phyloP scores from a whole-genome alignment of 805 yeast genomes.

The Nakazawaea siamensis region DNA sequence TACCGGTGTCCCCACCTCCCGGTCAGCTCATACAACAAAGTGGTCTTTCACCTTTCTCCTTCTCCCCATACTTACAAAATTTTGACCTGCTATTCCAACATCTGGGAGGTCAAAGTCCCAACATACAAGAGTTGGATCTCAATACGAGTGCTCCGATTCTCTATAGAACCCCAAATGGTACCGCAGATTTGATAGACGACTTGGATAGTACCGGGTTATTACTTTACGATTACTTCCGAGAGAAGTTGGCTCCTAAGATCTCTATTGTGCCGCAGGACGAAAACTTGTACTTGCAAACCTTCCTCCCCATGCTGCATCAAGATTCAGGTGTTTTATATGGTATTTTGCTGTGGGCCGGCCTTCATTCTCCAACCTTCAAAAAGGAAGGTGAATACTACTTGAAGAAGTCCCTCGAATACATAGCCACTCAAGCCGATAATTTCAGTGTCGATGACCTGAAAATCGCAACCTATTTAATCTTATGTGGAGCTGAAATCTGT shows the following conservation, averaged over 20 bases:
- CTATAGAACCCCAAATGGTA: slow-evolving; percentile 22
- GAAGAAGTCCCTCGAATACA: slow-evolving; percentile 29
- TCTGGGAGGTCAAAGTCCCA: background rate
- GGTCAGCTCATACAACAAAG: no score
- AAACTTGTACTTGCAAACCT: slow-evolving; percentile 42
- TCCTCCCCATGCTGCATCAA: slow-evolving; percentile 45
- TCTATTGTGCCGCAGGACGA: slow-evolving; percentile 43
- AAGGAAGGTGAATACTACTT: slow-evolving; percentile 36
- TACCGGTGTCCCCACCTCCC: no score
- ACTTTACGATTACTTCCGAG: slow-evolving; percentile 41
- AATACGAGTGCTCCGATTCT: no score
- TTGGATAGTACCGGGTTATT: slow-evolving; percentile 27
- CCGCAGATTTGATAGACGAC: slow-evolving; percentile 18
- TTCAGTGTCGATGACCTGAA: slow-evolving; percentile 29
- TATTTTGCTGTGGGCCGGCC: slow-evolving; percentile 48
- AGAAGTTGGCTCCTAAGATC: slow-evolving; percentile 31
- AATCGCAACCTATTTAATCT: slow-evolving; percentile 57
- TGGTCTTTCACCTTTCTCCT: no score
- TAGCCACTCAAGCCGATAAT: slow-evolving; percentile 14
- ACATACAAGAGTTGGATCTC: slow-evolving; percentile 3
- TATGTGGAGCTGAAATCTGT: slow-evolving; percentile 78
- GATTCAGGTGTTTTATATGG: slow-evolving; percentile 44
- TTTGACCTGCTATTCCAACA: no score
- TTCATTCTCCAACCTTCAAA: slow-evolving; percentile 22
- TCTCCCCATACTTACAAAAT: no score